phyloP scores from a whole-genome alignment of 371 early-diverging fungal genomes.

The Actinomortierella wolfii region DNA sequence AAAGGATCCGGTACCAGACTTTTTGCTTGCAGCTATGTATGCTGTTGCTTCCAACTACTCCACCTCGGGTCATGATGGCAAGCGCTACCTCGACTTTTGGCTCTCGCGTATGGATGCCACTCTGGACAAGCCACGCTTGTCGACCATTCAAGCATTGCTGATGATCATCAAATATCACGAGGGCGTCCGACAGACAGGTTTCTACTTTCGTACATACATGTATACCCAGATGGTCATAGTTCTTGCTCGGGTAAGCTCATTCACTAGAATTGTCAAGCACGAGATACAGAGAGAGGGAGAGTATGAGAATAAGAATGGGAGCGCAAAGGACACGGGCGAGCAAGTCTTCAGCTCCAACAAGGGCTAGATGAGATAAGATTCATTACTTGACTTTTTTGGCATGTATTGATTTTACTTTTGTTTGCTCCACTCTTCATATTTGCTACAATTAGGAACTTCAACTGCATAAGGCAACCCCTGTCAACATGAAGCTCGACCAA shows the following conservation, averaged over 20 bases:
- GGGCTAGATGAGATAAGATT: not conserved
- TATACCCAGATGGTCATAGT: conserved; percentile 52
- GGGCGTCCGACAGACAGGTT: conserved; percentile 42
- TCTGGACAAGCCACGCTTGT: conserved; percentile 41
- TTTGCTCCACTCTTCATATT: conserved; percentile 1
- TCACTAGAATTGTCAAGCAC: conserved; percentile 52
- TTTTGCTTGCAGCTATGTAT: conserved; percentile 54
- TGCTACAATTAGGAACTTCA: conserved; percentile 34
- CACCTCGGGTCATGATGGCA: conserved; percentile 30
- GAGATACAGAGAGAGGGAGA: conserved; percentile 54
- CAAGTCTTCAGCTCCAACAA: not conserved
- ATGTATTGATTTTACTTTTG: not conserved
- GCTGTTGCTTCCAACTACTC: conserved; percentile 59
- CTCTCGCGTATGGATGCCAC: conserved; percentile 44
- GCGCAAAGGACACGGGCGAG: conserved; percentile 2
- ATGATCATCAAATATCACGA: conserved; percentile 48
- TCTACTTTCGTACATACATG: conserved; percentile 50
- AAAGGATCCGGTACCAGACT: conserved; percentile 50
- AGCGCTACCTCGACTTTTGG: conserved; percentile 43
- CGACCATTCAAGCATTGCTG: conserved; percentile 45
- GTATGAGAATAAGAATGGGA: conserved; percentile 48
- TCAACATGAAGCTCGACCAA: conserved; percentile 41
- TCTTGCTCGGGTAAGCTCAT: conserved; percentile 53
- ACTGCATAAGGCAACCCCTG: conserved; percentile 44
- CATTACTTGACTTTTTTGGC: not conserved